These are phyloP conservation scores for Sclerotinia borealis DNA, from an alignment of 2,329 filamentous ascomycete genomes.

Conservation along the genomic window DNA sequence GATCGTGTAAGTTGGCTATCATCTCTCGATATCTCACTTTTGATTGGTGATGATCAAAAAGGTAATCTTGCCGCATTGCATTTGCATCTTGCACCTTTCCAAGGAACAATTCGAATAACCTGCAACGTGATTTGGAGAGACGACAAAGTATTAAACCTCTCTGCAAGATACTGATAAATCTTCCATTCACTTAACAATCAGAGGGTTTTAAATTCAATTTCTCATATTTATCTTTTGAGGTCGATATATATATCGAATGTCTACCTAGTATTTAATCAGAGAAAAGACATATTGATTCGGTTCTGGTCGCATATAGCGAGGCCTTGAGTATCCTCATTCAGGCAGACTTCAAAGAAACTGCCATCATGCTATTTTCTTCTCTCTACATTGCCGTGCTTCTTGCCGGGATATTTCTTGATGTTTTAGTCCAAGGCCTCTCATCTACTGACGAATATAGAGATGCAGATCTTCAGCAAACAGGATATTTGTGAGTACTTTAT, in stretches of 20 bases:
- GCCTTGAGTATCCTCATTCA: not conserved
- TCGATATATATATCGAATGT: not conserved
- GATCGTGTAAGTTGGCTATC: not conserved
- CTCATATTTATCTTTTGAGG: not conserved
- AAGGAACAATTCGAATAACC: not conserved
- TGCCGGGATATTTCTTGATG: not conserved
- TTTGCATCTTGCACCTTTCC: not conserved
- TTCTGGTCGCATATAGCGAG: not conserved
- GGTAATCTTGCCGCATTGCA: too few species aligned
- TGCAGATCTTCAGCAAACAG: constrained; percentile 7
- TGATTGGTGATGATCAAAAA: not conserved
- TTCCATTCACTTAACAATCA: not conserved
- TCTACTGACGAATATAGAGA: constrained; percentile 9
- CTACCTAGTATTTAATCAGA: not conserved
- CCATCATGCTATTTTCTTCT: not conserved
- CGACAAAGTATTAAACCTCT: not conserved
- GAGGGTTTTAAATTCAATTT: not conserved
- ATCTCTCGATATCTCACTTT: not conserved
- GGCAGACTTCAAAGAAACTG: not conserved
- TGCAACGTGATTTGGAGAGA: not conserved
- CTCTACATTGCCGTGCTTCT: not conserved
- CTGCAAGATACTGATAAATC: not conserved
- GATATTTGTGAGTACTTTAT: not conserved
- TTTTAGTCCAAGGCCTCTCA: not conserved
- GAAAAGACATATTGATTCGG: not conserved